Percentiles rank a stretch among this genome's conserved stretches.
phyloP scores from a whole-genome alignment of 2,329 filamentous ascomycete species.

The Leptographium procerum region DNA sequence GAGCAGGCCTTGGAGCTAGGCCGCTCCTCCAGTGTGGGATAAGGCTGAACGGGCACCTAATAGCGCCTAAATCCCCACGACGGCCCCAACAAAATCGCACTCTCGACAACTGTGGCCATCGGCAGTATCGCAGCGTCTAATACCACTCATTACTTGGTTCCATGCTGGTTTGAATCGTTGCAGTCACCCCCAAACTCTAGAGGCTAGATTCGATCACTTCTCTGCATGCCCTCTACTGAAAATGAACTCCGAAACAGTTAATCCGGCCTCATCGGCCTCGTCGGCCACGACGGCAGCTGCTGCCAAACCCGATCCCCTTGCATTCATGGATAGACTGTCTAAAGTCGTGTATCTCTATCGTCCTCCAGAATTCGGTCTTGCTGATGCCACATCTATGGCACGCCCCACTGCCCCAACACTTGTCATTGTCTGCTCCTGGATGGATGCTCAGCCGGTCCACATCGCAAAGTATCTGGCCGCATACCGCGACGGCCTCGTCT shows the following conservation, averaged over 20 bases:
- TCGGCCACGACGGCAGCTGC: not conserved
- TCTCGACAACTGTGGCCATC: not conserved
- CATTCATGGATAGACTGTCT: slow-evolving; percentile 27
- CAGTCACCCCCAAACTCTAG: not conserved
- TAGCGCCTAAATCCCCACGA: not conserved
- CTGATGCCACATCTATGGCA: not conserved
- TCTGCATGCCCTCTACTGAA: not conserved
- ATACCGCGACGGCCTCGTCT: slow-evolving; percentile 23
- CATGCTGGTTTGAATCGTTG: not conserved
- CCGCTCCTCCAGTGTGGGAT: not conserved
- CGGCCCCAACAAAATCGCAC: not conserved
- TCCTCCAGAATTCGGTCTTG: slow-evolving; percentile 10
- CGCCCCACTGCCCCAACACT: slow-evolving; percentile 29
- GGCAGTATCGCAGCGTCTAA: too few relatives aligned
- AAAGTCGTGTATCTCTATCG: slow-evolving; percentile 24
- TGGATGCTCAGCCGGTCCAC: slow-evolving; percentile 37
- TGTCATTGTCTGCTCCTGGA: slow-evolving; percentile 38
- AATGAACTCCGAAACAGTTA: not conserved
- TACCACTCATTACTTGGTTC: not conserved
- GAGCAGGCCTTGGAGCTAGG: not conserved
- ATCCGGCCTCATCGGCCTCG: not conserved
- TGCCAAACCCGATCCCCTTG: slow-evolving; percentile 14
- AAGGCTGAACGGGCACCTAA: not conserved
- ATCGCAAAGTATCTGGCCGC: slow-evolving; percentile 38
- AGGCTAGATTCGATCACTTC: not conserved